Percentiles rank a stretch among this genome's conserved stretches.
These are phyloP conservation scores for Coprinopsis strossmayeri DNA, from an alignment of 768 basidiomycete species.

Conservation along the genomic window DNA sequence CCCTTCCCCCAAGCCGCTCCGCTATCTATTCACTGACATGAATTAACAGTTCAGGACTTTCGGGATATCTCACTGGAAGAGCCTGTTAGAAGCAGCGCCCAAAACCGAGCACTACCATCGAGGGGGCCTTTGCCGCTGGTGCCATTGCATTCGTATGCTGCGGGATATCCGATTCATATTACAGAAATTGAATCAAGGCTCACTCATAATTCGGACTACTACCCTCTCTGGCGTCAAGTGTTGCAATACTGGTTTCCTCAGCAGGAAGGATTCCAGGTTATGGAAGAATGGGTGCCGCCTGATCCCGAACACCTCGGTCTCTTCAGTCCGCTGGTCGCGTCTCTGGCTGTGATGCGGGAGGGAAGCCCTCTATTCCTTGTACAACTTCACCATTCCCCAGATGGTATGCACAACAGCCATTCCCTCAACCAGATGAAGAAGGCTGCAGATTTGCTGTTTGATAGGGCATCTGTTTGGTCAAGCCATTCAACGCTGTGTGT, in stretches of 20 bases:
- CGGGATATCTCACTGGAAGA: too few relatives aligned
- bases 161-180: conserved; percentile 5
- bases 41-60: too few relatives aligned
- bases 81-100: too few relatives aligned
- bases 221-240: conserved; percentile 14
- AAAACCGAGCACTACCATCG: too few relatives aligned
- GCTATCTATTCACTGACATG: too few relatives aligned
- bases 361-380: conserved; percentile 12
- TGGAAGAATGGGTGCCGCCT: conserved; percentile 10
- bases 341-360: conserved; percentile 3
- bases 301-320: conserved; percentile 3
- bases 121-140: too few relatives aligned
- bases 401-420: neutral
- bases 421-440: neutral
- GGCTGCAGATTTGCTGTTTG: conserved; percentile 10
- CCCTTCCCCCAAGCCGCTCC: too few relatives aligned
- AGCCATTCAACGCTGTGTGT: conserved; percentile 13
- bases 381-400: conserved; percentile 6
- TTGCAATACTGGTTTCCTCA: conserved; percentile 16
- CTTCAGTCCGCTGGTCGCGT: neutral
- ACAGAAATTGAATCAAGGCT: neutral
- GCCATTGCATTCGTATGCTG: too few relatives aligned
- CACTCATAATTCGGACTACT: neutral
- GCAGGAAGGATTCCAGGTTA: conserved; percentile 11
- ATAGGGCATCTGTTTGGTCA: conserved; percentile 13